Base-by-base conservation (phyloP, 352 stramenopile genomes). In the Phytophthora sp. region DNA sequence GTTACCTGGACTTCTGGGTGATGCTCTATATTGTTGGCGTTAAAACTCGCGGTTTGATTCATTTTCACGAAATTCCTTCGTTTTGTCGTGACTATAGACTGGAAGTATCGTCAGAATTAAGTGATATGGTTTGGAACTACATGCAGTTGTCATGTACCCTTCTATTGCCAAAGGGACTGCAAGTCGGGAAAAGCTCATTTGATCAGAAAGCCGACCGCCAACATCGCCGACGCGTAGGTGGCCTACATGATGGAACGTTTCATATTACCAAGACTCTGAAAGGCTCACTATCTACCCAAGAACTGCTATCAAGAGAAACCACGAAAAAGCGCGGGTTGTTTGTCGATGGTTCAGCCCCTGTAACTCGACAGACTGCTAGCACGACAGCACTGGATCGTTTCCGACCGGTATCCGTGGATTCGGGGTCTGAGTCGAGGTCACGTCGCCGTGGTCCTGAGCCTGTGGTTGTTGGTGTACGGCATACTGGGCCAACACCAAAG, bases 1-100 rank as follows among this genome's bases (percentile, higher is more conserved):
- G 84, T 41, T 95, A 95, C 51, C 58, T 95, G 18, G 86, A 95
- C 45, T 91, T 95, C 30, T 95, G 85, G 80, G 82, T 76, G 0
- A 89, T 95, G 78, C 62, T 95, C 0, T 95, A 95, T 49, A 79
- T 95, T 28, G 74, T 92, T 1, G 79, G 76, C 0, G 52, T 92
- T 12, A 88, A 79, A 11, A 84, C 78, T 6, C 62, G 66, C 4
- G 55, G 55, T 13, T 62, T 92, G 30, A 71, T 92, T 38, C 76
- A 78, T 46, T 88, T 93, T 61, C 69, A 74, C 5, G 78, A 92
- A 27, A 83, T 95, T 4, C 80, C 79, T 15, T 85, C 73, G 1
- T 93, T 93, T 49, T 92, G 84, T 38, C 72, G 72, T 0, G 77
- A 89, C 55, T 95, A 93, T 59, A 88, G 86, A 23, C 62, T 95